Base-by-base conservation (phyloP, 2,329 filamentous ascomycete genomes). In the Hypocreales sp. region DNA sequence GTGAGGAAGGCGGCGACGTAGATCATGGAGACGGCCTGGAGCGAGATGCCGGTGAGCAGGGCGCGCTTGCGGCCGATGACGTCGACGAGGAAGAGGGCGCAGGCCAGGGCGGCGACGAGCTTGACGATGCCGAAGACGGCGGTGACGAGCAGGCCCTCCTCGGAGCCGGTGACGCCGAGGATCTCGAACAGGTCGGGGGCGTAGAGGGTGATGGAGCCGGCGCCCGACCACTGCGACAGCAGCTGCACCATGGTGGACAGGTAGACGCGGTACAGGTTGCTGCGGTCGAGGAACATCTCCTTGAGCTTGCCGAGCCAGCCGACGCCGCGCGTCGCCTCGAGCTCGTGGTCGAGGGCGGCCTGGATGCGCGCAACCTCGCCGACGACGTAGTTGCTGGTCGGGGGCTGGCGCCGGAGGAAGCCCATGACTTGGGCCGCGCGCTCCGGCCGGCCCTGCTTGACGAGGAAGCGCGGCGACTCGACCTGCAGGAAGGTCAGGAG, bases 91-190 rank as follows among this genome's bases (percentile, higher is more conserved):
- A 86, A 82, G 28, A 84, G 61, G 0, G 79, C 79, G 46, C 79
- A 86, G 21, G 69, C 37, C 18, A 84, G 45, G 10, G 76, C 69
- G 0, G 74, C 64, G 6, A 68, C 46, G 29, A 86, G 67, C 44
- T 86, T 86, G 39, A 83, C 61, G 27, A 83, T 66, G 23, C 79
- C 79, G 29, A 86, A 83, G 27, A 87, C 69, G 4, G 70, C 78
- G 0, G 77, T 84, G 10, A 79, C 68, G 20, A 84, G 70, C 0
- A 84, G 65, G 29, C 71, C 71, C 47, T 82, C 74, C 24, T 73
- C 64, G 24, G 64, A 63, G 7, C 79, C 78, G 1, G 63, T 68
- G 25, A 79, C 70, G 5, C 79, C 80, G 21, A 86, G 64, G 31
- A 84, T 63, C 7, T 58, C 61, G 48, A 87, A 86, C 28, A 84